phyloP scores from a whole-genome alignment of 345 rosid species.

The Syzygium grande region DNA sequence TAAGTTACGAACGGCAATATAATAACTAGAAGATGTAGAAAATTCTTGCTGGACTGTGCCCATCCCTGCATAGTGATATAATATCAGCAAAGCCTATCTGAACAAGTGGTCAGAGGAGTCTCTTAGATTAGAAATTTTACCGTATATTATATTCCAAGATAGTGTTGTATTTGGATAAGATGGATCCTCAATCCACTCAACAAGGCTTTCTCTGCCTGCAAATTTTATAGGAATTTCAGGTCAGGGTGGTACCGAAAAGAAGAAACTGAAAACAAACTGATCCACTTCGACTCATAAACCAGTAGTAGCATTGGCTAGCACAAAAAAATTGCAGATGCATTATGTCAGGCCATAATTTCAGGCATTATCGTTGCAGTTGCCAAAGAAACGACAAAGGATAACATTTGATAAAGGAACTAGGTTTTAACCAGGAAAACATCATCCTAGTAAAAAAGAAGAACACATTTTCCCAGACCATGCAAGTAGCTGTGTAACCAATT shows the following conservation, averaged over 20 bases:
- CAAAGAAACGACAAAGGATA: background rate
- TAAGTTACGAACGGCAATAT: slow-evolving; percentile 40
- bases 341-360: background rate
- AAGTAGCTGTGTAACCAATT: background rate
- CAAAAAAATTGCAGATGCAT: background rate
- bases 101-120: background rate
- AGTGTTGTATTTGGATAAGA: slow-evolving; percentile 46
- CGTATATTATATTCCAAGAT: slow-evolving; percentile 49
- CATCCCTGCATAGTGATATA: slow-evolving; percentile 21
- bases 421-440: background rate
- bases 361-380: background rate
- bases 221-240: background rate
- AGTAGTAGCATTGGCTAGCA: background rate
- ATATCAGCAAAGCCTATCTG: background rate
- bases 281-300: background rate
- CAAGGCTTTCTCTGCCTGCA: slow-evolving; percentile 41
- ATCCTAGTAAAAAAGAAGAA: background rate
- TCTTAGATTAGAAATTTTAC: slow-evolving; percentile 7
- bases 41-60: slow-evolving; percentile 42
- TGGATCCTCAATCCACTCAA: slow-evolving; percentile 47
- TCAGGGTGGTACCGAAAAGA: background rate
- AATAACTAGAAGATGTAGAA: slow-evolving; percentile 25
- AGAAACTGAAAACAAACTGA: background rate
- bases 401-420: background rate
- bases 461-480: background rate